A percentile compares a stretch with the other conserved stretches of the same genome.
These are phyloP conservation scores for Leishmania tarentolae DNA, from an alignment of 208 protist genomes.

Conservation along the genomic window DNA sequence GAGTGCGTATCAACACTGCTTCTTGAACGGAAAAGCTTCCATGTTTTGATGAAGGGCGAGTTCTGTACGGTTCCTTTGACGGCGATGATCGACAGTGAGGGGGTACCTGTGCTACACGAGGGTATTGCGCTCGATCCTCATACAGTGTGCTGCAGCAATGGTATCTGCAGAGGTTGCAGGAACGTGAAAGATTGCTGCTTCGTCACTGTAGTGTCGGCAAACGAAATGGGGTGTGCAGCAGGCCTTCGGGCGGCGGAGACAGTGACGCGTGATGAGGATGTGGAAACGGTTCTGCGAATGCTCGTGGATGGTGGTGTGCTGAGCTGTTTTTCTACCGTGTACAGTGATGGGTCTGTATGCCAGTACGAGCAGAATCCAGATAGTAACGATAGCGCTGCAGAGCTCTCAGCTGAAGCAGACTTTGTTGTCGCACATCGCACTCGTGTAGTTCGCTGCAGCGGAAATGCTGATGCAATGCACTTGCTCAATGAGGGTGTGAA, in stretches of 20 bases:
- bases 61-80: not conserved
- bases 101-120: not conserved
- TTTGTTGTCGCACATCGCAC: not conserved
- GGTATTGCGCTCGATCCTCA: not conserved
- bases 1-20: not conserved
- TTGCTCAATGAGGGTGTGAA: not conserved
- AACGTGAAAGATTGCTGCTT: not conserved
- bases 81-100: not conserved
- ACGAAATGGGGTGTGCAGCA: not conserved
- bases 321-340: not conserved
- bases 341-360: not conserved
- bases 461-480: slow-evolving; percentile 11
- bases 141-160: not conserved
- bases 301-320: not conserved
- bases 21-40: not conserved
- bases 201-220: not conserved
- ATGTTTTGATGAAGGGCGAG: not conserved
- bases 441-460: slow-evolving; percentile 1
- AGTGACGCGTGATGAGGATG: not conserved
- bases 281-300: not conserved
- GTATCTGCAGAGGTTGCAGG: not conserved
- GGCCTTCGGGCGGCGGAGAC: not conserved
- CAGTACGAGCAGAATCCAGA: not conserved
- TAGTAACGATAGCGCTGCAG: not conserved
- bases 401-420: no score